Percentiles rank a stretch among this genome's conserved stretches.
Conservation (phyloP, 1,284 basidiomycete species). For the Porogramme epimiltina region DNA sequence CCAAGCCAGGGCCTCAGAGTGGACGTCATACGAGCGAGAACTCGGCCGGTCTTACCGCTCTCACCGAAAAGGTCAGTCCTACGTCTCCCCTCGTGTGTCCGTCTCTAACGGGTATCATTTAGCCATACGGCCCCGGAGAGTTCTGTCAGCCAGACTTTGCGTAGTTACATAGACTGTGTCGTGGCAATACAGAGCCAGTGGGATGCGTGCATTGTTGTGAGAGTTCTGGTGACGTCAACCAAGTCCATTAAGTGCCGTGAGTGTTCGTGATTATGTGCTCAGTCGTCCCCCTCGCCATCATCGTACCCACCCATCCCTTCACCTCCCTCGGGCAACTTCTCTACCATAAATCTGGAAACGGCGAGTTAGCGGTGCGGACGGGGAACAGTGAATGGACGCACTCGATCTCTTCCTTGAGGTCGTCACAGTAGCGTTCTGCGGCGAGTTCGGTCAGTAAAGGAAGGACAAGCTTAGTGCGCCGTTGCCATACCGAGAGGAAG, state of each 20-base stretch:
- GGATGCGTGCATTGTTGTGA: not conserved
- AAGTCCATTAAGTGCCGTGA: not conserved
- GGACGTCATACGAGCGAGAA: constrained; percentile 88
- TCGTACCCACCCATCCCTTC: constrained; percentile 66
- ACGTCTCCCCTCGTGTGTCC: not conserved
- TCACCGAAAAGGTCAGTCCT: constrained; percentile 78
- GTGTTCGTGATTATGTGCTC: constrained; percentile 25
- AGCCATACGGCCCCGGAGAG: constrained; percentile 96
- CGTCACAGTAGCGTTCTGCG: constrained; percentile 80
- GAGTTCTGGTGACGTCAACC: too few relatives aligned
- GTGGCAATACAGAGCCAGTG: not conserved
- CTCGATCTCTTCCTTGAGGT: constrained; percentile 84
- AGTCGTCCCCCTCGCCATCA: constrained; percentile 79
- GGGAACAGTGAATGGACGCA: constrained; percentile 40
- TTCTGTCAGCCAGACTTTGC: constrained; percentile 87
- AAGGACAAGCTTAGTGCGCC: constrained; percentile 6
- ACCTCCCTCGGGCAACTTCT: constrained; percentile 77
- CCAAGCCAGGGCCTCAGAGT: constrained; percentile 91
- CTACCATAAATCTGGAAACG: constrained; percentile 70
- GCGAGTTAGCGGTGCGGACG: not conserved
- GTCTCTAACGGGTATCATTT: constrained; percentile 1
- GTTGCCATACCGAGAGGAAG: constrained; percentile 72
- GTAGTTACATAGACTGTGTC: constrained; percentile 39
- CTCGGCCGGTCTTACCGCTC: constrained; percentile 84
- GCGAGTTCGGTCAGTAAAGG: too few relatives aligned